phyloP scores from a whole-genome alignment of 129 eudicot genomes.

The Scalesia atractyloides region DNA sequence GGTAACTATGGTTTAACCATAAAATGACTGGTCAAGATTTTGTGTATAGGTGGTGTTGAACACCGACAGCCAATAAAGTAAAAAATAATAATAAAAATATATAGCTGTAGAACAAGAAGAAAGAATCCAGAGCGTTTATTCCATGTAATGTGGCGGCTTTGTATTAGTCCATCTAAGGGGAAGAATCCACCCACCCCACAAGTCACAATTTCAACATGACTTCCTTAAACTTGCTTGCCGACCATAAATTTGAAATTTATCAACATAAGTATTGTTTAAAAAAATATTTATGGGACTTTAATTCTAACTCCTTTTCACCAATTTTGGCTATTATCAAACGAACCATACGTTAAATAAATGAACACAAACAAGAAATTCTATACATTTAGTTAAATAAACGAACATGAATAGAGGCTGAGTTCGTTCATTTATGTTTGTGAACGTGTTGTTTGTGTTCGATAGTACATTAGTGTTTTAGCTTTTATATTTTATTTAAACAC shows the following conservation, averaged over 20 bases:
- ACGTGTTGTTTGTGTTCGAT: no score
- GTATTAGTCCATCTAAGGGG: constrained; percentile 17
- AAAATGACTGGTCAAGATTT: background rate
- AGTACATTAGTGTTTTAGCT: no score
- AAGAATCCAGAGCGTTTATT: constrained; percentile 17
- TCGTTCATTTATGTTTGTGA: no score
- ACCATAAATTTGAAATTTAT: constrained; percentile 10
- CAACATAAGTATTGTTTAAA: background rate
- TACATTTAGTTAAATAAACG: no score
- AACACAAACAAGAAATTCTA: no score
- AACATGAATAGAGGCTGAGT: no score
- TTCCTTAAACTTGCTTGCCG: constrained; percentile 36
- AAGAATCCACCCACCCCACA: constrained; percentile 23
- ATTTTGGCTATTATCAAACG: no score
- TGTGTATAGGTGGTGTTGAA: constrained; percentile 14
- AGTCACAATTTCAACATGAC: constrained; percentile 28
- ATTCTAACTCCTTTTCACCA: no score
- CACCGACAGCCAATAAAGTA: constrained; percentile 19
- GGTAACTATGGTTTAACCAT: no score
- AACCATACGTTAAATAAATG: no score
- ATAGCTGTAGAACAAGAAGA: background rate
- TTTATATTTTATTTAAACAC: no score
- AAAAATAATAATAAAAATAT: background rate
- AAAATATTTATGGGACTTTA: no score
- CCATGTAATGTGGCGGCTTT: constrained; percentile 20